Percentiles rank a stretch among this genome's conserved stretches.
Evolutionary conservation across 495 filamentous ascomycete genomes (phyloP).

Genomic region (Penicillium salamii): DNA sequence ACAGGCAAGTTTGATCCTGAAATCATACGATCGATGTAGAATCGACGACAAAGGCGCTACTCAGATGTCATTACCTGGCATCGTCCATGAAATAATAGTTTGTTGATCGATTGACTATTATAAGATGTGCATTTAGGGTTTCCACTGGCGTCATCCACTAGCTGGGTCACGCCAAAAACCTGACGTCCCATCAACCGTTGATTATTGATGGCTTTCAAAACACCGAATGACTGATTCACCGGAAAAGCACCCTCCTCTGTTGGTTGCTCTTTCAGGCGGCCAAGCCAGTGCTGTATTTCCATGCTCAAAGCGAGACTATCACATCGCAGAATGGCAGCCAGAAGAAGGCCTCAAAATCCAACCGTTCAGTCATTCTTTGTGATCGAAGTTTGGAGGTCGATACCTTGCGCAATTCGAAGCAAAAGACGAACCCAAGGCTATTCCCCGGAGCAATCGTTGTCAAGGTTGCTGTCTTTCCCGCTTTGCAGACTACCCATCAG

Average conservation of each 20-base stretch:
- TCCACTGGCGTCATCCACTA: constrained; percentile 29
- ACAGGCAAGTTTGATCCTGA: no score
- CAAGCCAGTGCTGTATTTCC: constrained; percentile 24
- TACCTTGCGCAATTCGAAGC: constrained; percentile 25
- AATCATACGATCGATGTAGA: no score
- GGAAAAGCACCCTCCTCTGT: constrained; percentile 30
- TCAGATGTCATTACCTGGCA: no score
- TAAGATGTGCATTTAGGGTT: constrained; percentile 27
- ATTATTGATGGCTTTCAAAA: constrained; percentile 20
- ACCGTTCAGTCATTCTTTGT: constrained; percentile 28
- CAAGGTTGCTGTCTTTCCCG: neutral
- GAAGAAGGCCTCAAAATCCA: constrained; percentile 28
- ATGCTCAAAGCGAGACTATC: constrained; percentile 12
- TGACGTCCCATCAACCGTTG: constrained; percentile 18
- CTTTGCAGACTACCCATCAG: constrained; percentile 6
- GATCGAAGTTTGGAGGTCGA: constrained; percentile 14
- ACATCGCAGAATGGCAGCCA: constrained; percentile 25
- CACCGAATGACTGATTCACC: constrained; percentile 24
- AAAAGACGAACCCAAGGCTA: constrained; percentile 21
- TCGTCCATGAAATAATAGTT: constrained; percentile 22
- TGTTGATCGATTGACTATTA: constrained; percentile 29
- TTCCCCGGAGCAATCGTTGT: constrained; percentile 7
- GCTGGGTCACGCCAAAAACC: constrained; percentile 19
- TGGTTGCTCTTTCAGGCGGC: constrained; percentile 14
- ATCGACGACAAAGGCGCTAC: no score